phyloP scores from a whole-genome alignment of 257 asterid genomes.

The Solanum rostratum region DNA sequence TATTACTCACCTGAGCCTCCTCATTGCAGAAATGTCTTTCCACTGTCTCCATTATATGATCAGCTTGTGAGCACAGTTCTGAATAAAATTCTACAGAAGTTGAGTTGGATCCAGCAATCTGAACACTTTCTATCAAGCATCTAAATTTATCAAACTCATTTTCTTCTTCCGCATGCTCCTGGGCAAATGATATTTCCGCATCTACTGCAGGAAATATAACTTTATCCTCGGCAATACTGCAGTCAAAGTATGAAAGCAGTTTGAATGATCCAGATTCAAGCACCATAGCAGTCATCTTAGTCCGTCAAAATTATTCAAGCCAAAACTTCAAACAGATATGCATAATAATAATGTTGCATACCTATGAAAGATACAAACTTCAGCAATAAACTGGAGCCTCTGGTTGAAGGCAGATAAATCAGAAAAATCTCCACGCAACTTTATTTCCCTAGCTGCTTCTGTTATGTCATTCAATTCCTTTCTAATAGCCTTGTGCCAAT shows the following conservation, averaged over 20 bases:
- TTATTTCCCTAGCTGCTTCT: constrained; percentile 72
- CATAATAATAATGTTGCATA: constrained; percentile 4
- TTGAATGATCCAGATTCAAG: background rate
- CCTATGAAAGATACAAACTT: constrained; percentile 98
- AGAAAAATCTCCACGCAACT: constrained; percentile 75
- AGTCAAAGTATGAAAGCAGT: constrained; percentile 3
- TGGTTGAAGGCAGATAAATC: constrained; percentile 61
- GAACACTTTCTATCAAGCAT: constrained; percentile 76
- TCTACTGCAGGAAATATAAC: constrained; percentile 93
- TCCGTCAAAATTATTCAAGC: background rate
- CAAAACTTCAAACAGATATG: background rate
- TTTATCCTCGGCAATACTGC: constrained; percentile 99
- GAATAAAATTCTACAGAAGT: constrained; percentile 75
- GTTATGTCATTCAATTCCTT: constrained; percentile 86
- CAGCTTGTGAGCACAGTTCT: constrained; percentile 76
- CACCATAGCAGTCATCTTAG: background rate
- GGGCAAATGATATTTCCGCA: constrained; percentile 76
- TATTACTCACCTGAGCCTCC: constrained; percentile 64
- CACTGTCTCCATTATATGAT: constrained; percentile 76
- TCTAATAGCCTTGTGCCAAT: constrained; percentile 86
- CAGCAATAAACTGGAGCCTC: constrained; percentile 94
- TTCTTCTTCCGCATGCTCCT: constrained; percentile 97
- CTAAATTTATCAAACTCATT: constrained; percentile 81
- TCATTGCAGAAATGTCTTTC: constrained; percentile 80
- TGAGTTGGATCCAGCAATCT: constrained; percentile 81